Evolutionary conservation across 129 eudicot species (phyloP), one percentile per base, ranked within the genome.

Genomic region (Flaveria brownii): DNA sequence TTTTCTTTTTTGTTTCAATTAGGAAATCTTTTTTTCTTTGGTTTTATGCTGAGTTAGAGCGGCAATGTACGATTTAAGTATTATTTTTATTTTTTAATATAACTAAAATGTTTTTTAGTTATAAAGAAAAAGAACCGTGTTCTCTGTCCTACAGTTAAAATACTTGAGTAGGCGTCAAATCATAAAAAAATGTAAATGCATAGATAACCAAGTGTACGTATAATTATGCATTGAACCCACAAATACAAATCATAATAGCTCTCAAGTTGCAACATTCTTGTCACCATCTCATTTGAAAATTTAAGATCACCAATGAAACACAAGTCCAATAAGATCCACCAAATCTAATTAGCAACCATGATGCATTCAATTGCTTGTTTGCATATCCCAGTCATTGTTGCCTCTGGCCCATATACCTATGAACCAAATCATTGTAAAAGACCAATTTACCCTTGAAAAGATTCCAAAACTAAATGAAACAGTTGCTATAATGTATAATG

Each of bases 331-430:
- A 63, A 33, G 47, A 69, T 69, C 78, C 74, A 45, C 60, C 73
- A 61, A 22, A 80, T 80, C 82, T 82, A 91, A 71, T 92, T 91
- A 70, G 89, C 86, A 30, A 87, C 89, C 36, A 84, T 85, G 84
- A 92, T 85, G 88, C 90, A 92, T 75, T 89, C 92, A 52, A 92
- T 92, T 33, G 97, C 97, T 87, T 92, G 92, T 74, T 92, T 92
- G 96, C 97, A 92, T 75, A 92, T 92, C 65, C 97, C 96, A 1
- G 97, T 87, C 97, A 92, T 92, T 30, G 97, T 92, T 74, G 91
- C 92, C 81, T 92, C 97, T 8, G 96, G 97, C 77, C 97, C 97
- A 71, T 89, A 92, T 15, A 91, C 95, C 95, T 91, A 52, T 3
- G 65, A 43, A 52, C 78, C 8, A 46, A 79, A 17, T 63, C 20